A percentile compares a stretch with the other conserved stretches of the same genome.
phyloP scores from a whole-genome alignment of 2,329 filamentous ascomycete species.

The Diaporthe capsici region DNA sequence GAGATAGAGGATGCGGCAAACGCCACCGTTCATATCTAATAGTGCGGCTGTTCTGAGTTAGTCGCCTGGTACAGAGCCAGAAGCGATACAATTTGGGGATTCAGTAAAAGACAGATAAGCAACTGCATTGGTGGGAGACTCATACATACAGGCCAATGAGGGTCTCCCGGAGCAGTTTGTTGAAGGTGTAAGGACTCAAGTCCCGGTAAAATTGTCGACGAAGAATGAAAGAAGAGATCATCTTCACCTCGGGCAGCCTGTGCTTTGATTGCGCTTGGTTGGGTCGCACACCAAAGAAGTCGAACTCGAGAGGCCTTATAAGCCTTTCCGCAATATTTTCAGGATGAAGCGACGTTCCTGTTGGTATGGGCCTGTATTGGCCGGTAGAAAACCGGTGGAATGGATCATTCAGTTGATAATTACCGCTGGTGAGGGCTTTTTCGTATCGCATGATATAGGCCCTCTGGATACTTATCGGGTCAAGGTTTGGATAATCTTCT shows the following conservation, averaged over 20 bases:
- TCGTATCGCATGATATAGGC: background rate
- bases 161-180: background rate
- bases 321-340: background rate
- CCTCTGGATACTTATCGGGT: background rate
- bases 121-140: background rate
- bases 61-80: background rate
- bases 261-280: background rate
- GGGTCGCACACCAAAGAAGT: background rate
- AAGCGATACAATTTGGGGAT: background rate
- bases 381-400: background rate
- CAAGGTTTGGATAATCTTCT: conserved; percentile 3
- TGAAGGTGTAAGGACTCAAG: background rate
- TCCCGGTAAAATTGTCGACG: conserved; percentile 29
- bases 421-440: background rate
- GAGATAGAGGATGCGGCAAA: background rate
- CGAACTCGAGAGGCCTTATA: conserved; percentile 2
- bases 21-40: conserved; percentile 31
- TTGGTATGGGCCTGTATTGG: background rate
- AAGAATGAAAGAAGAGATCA: background rate
- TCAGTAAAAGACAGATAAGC: background rate
- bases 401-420: background rate
- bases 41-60: background rate
- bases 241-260: conserved; percentile 3
- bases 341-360: background rate
- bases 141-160: background rate